Evolutionary conservation across 1,139 yeast species (phyloP).

Genomic region (Candida tetrigidarum): DNA sequence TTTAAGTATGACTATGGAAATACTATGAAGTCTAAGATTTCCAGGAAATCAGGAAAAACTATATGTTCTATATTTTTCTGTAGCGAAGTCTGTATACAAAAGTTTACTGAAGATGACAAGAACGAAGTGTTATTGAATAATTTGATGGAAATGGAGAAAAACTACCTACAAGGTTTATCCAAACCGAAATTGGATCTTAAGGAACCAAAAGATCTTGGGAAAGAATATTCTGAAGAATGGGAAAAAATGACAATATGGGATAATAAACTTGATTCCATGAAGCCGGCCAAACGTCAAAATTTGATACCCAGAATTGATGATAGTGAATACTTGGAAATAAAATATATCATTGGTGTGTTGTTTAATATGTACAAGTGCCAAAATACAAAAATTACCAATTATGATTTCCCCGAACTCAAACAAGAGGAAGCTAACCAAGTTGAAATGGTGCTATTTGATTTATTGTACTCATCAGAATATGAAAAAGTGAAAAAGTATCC

Average conservation of each 20-base stretch:
- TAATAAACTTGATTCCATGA: conserved; percentile 24
- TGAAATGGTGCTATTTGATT: conserved; percentile 39
- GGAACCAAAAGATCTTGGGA: conserved; percentile 22
- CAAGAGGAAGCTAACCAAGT: conserved; percentile 17
- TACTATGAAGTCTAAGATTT: conserved; percentile 43
- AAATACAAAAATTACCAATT: conserved; percentile 7
- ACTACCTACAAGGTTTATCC: conserved; percentile 26
- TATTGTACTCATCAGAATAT: conserved; percentile 59
- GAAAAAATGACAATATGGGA: conserved; percentile 42
- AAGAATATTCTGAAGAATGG: conserved; percentile 31
- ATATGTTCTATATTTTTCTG: conserved; percentile 61
- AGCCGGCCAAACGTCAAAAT: conserved; percentile 31
- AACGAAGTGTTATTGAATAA: conserved; percentile 25
- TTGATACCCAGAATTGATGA: conserved; percentile 38
- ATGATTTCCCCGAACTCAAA: conserved; percentile 12
- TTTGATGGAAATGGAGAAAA: conserved; percentile 32
- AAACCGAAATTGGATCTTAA: conserved; percentile 24
- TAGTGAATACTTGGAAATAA: conserved; percentile 42
- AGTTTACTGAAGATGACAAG: conserved; percentile 33
- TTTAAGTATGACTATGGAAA: conserved; percentile 54
- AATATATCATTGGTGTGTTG: conserved; percentile 38
- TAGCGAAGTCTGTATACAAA: conserved; percentile 43
- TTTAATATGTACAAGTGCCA: conserved; percentile 26
- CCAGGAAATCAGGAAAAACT: conserved; percentile 57
- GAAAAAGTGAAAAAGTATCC: conserved; percentile 56